phyloP scores from a whole-genome alignment of 306 rosid species.

The Castanea mollissima region DNA sequence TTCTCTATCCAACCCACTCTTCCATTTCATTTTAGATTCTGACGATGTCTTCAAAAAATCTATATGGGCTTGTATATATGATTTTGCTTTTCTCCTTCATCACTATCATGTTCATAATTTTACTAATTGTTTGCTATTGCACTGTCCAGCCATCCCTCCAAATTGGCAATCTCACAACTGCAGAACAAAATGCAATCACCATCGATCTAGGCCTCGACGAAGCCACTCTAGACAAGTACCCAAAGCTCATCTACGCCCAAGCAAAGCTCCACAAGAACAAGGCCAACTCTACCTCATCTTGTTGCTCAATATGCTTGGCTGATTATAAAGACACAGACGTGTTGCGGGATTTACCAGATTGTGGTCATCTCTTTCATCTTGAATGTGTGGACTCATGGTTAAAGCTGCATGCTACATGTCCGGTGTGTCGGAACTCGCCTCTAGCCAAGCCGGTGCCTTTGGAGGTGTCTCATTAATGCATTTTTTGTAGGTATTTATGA shows the following conservation, averaged over 20 bases:
- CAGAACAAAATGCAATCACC: background rate
- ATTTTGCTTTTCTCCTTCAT: no score
- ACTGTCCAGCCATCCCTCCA: no score
- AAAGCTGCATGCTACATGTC: background rate
- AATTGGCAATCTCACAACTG: no score
- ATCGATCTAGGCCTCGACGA: constrained; percentile 7
- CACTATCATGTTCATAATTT: no score
- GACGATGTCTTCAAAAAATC: no score
- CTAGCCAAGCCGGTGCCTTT: background rate
- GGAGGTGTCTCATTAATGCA: no score
- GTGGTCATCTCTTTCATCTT: background rate
- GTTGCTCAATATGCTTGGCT: constrained; percentile 22
- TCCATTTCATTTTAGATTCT: no score
- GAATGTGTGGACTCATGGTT: background rate
- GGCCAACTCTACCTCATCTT: background rate
- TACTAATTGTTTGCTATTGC: no score
- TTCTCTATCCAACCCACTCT: no score
- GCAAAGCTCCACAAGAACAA: background rate
- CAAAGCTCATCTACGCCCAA: constrained; percentile 3
- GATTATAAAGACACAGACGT: constrained; percentile 4
- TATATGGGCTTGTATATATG: no score
- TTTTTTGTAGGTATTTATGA: no score
- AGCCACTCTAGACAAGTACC: background rate
- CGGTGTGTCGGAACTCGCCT: background rate
- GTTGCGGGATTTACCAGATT: background rate